Evolutionary conservation across 495 filamentous ascomycete species (phyloP).

Genomic region (Tuber calosporum): DNA sequence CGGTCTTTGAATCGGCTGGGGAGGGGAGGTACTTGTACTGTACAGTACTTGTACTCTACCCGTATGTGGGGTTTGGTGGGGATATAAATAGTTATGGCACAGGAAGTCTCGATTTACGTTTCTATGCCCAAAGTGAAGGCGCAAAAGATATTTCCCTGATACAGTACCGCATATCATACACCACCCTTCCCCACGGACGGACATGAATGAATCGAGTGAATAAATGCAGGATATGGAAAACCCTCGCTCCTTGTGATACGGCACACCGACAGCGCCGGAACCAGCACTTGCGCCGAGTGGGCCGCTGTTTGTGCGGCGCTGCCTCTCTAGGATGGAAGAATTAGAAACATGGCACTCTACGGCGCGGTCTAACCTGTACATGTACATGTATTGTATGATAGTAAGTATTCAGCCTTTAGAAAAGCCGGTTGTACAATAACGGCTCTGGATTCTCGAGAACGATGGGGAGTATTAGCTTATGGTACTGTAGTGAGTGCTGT

Average conservation of each 20-base stretch:
- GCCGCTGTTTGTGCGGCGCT: background rate
- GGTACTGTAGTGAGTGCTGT: no score
- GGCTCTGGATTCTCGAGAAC: no score
- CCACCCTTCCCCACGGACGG: background rate
- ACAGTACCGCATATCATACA: background rate
- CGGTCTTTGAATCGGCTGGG: background rate
- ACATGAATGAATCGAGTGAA: background rate
- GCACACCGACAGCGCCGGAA: background rate
- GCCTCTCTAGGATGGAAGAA: no score
- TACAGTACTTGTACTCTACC: no score
- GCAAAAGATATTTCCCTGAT: background rate
- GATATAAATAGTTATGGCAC: background rate
- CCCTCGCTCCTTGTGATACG: background rate
- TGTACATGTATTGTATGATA: no score
- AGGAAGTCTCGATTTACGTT: background rate
- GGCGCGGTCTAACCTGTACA: no score
- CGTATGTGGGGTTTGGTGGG: background rate
- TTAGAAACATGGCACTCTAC: background rate
- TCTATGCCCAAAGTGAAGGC: background rate
- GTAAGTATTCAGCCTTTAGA: background rate
- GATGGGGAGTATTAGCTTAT: no score
- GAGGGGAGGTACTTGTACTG: no score
- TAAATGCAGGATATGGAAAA: background rate
- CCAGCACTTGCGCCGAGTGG: background rate
- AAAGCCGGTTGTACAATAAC: background rate